Evolutionary conservation across 2,329 filamentous ascomycete genomes (phyloP).

Genomic region (Aspergillus brunneoviolaceus): DNA sequence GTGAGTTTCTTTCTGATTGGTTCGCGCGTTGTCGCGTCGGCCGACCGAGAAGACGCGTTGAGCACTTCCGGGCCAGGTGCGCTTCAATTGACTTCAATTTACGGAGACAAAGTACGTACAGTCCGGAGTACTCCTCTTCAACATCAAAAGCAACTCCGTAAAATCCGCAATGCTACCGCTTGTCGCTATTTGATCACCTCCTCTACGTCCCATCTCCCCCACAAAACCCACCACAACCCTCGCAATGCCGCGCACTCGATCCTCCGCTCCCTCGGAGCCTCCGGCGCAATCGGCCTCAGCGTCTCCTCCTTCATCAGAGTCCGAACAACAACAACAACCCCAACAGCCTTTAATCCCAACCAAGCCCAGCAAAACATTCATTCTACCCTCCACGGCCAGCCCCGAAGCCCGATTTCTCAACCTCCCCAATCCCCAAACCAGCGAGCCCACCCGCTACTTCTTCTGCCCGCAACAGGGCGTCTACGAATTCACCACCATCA

Average conservation of each 20-base stretch:
- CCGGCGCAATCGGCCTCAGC: constrained; percentile 4
- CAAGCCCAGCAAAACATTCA: constrained; percentile 51
- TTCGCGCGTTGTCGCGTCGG: constrained; percentile 2
- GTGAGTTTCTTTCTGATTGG: constrained; percentile 5
- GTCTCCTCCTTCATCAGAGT: constrained; percentile 3
- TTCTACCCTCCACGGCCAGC: constrained; percentile 56
- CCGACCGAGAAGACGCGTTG: constrained; percentile 4
- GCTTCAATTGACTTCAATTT: no score
- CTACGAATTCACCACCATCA: constrained; percentile 61
- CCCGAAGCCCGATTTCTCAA: constrained; percentile 55
- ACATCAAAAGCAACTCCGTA: no score
- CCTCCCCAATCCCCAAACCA: constrained; percentile 55
- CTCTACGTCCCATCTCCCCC: neutral
- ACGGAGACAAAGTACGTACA: no score
- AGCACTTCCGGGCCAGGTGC: no score
- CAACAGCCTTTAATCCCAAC: constrained; percentile 24
- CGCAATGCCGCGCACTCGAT: constrained; percentile 24
- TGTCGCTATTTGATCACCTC: neutral
- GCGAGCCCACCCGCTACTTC: constrained; percentile 52
- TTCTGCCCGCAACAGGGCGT: constrained; percentile 60
- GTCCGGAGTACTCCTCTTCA: no score
- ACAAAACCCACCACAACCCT: neutral
- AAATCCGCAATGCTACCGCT: neutral
- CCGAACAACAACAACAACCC: constrained; percentile 18
- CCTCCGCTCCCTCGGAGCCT: constrained; percentile 19